A percentile compares a stretch with the other conserved stretches of the same genome.
These are phyloP conservation scores for Xerocomellus amylosporus DNA, from an alignment of 768 basidiomycete species.

Conservation along the genomic window DNA sequence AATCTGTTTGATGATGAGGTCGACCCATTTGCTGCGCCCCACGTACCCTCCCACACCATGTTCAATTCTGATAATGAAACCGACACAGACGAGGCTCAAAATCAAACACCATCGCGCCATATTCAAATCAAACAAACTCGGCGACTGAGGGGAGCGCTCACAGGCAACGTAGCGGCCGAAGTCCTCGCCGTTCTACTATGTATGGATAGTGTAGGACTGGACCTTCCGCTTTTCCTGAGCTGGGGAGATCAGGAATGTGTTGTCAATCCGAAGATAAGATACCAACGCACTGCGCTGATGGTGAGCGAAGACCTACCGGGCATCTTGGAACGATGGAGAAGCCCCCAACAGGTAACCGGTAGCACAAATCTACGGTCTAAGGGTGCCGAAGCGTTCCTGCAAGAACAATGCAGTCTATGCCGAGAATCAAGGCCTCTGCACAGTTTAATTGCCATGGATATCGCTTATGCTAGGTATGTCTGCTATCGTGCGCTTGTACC, in stretches of 20 bases:
- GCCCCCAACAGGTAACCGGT: no score
- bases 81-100: neutral
- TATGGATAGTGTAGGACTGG: neutral
- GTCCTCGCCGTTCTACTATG: neutral
- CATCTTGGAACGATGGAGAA: no score
- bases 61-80: neutral
- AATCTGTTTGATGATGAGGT: neutral
- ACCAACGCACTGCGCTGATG: no score
- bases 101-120: neutral
- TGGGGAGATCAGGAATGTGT: constrained; percentile 1
- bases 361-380: no score
- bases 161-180: neutral
- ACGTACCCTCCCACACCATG: neutral
- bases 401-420: neutral
- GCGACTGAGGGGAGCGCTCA: neutral
- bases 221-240: neutral
- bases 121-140: neutral
- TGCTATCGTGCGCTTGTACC: no score
- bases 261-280: no score
- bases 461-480: no score
- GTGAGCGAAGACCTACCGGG: no score
- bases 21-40: neutral
- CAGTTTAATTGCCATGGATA: constrained; percentile 1
- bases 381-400: no score
- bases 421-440: neutral